phyloP scores from a whole-genome alignment of 2,329 filamentous ascomycete genomes.

The Tolypocladium sp. region DNA sequence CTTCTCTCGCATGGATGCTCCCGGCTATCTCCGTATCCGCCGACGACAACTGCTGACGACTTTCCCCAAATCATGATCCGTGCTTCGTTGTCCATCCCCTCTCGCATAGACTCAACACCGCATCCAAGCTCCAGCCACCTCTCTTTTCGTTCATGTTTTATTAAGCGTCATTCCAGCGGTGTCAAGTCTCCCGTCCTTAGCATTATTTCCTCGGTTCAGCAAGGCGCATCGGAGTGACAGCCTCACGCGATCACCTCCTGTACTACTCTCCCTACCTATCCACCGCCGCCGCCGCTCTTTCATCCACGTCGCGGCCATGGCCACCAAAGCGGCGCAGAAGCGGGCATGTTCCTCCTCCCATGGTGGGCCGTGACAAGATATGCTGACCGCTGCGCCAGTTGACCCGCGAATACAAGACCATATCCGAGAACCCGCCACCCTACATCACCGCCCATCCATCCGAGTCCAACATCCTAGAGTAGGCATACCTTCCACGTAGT shows the following conservation, averaged over 20 bases:
- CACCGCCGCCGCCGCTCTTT: background rate
- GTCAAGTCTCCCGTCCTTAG: background rate
- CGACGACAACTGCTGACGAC: background rate
- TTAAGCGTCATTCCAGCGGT: background rate
- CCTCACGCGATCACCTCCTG: conserved; percentile 13
- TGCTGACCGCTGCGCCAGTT: conserved; percentile 30
- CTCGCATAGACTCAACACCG: background rate
- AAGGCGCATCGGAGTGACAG: background rate
- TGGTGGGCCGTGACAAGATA: background rate
- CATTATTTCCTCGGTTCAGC: background rate
- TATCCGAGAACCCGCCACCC: conserved; percentile 68
- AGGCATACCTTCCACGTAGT: conserved; percentile 17
- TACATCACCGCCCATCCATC: conserved; percentile 86
- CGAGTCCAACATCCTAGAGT: conserved; percentile 87
- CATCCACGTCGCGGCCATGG: conserved; percentile 38
- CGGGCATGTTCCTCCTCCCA: conserved; percentile 38
- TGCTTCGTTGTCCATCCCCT: background rate
- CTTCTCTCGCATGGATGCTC: background rate
- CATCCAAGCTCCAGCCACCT: background rate
- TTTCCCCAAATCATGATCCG: background rate
- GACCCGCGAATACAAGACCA: conserved; percentile 54
- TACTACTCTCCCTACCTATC: background rate
- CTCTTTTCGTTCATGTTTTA: background rate
- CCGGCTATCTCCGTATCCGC: background rate
- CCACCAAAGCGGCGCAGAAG: conserved; percentile 64